Conservation (phyloP, 1,284 basidiomycete species). For the Sporisorium reilianum region DNA sequence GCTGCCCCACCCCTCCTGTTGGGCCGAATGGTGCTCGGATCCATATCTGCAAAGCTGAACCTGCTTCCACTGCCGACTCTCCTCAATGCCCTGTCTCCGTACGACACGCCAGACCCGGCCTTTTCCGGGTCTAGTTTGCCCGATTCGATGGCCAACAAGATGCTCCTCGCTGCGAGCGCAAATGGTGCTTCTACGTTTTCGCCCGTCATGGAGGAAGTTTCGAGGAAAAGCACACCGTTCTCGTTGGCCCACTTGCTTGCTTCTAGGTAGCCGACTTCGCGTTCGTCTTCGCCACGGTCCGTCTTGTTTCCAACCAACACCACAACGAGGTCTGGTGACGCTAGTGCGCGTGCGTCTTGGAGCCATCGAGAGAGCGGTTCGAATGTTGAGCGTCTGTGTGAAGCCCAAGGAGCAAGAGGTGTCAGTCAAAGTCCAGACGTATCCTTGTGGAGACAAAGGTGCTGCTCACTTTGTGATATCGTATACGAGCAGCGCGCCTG, state of each 20-base stretch:
- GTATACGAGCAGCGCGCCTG: slow-evolving; percentile 81
- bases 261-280: slow-evolving; percentile 94
- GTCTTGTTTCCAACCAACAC: slow-evolving; percentile 96
- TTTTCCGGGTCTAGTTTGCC: slow-evolving; percentile 92
- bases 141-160: slow-evolving; percentile 91
- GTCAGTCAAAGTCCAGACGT: background rate
- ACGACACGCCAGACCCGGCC: slow-evolving; percentile 91
- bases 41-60: slow-evolving; percentile 58
- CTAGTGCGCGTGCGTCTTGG: slow-evolving; percentile 88
- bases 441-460: too few species aligned
- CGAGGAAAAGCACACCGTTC: slow-evolving; percentile 82
- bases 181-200: slow-evolving; percentile 96
- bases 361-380: slow-evolving; percentile 86
- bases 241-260: slow-evolving; percentile 94
- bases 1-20: slow-evolving; percentile 18
- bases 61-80: slow-evolving; percentile 71
- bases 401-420: background rate
- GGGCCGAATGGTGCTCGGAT: slow-evolving; percentile 30
- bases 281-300: slow-evolving; percentile 85
- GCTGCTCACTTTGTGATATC: slow-evolving; percentile 85
- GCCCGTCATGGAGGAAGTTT: slow-evolving; percentile 90
- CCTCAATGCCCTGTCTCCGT: slow-evolving; percentile 81
- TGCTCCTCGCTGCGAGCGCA: slow-evolving; percentile 86
- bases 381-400: slow-evolving; percentile 74
- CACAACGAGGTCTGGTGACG: slow-evolving; percentile 84